Evolutionary conservation across 129 eudicot genomes (phyloP).

Genomic region (Artemisia tridentata): DNA sequence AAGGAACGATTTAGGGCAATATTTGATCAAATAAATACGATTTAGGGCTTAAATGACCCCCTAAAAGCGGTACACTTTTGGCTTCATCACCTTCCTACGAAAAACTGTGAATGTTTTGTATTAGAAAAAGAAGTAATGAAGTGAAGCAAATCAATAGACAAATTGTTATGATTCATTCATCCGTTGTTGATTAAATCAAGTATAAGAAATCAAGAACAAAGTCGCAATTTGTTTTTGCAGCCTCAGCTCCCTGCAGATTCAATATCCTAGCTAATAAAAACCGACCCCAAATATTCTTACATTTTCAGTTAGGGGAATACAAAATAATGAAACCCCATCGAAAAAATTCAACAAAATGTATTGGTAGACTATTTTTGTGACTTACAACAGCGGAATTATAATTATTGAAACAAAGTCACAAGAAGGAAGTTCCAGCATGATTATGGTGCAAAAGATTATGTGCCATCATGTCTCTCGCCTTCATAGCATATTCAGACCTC

Average conservation of each 20-base stretch:
- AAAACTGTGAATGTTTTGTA: background rate
- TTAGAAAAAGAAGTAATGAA: background rate
- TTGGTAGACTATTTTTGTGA: background rate
- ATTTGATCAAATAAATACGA: too few species aligned
- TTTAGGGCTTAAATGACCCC: too few species aligned
- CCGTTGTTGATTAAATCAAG: constrained; percentile 33
- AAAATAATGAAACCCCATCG: constrained; percentile 20
- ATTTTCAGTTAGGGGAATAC: constrained; percentile 23
- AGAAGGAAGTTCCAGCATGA: constrained; percentile 88
- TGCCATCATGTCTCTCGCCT: constrained; percentile 83
- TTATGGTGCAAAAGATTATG: constrained; percentile 94
- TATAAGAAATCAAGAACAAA: constrained; percentile 28
- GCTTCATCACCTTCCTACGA: background rate
- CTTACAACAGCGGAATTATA: constrained; percentile 13
- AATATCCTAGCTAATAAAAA: constrained; percentile 20
- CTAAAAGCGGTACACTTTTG: too few species aligned
- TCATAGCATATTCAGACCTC: constrained; percentile 59
- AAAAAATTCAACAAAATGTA: constrained; percentile 17
- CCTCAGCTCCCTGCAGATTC: constrained; percentile 30
- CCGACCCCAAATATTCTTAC: constrained; percentile 21
- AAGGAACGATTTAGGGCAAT: too few species aligned
- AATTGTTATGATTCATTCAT: constrained; percentile 20
- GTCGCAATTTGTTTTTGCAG: constrained; percentile 24
- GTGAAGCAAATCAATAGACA: background rate
- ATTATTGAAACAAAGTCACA: constrained; percentile 28